Evolutionary conservation across 2,329 filamentous ascomycete species (phyloP).

Genomic region (Nannizziopsis barbatae): DNA sequence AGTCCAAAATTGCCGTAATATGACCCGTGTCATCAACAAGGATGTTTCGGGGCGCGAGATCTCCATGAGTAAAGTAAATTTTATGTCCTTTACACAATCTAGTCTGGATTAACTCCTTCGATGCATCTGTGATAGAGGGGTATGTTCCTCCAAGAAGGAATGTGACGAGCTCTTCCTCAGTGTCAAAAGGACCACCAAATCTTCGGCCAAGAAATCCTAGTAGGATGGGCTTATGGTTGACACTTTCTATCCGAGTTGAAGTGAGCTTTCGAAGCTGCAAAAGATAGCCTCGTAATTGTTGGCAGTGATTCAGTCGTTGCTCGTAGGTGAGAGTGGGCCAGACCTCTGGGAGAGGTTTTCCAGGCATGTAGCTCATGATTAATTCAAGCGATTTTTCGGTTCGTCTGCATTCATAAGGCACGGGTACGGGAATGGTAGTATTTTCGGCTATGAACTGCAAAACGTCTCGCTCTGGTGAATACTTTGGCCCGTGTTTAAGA

Average conservation of each 20-base stretch:
- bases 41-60: conserved; percentile 20
- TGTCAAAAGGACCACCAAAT: conserved; percentile 7
- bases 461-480: neutral
- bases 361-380: conserved; percentile 1
- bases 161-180: conserved; percentile 8
- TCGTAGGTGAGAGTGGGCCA: conserved; percentile 6
- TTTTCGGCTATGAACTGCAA: neutral
- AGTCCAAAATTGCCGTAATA: conserved; percentile 22
- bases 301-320: neutral
- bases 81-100: conserved; percentile 12
- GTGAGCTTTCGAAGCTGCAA: neutral
- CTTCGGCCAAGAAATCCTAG: neutral
- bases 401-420: neutral
- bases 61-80: conserved; percentile 21
- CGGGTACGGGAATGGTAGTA: conserved; percentile 4
- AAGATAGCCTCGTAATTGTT: conserved; percentile 7
- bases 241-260: conserved; percentile 1
- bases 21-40: conserved; percentile 17
- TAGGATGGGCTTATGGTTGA: neutral
- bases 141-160: neutral
- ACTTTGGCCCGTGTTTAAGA: neutral
- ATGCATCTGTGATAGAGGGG: neutral
- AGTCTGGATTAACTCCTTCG: neutral
- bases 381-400: neutral
- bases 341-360: neutral